Percentiles rank a stretch among this genome's conserved stretches.
Conservation (phyloP, 1,139 yeast species). For the Taiozyma sp. region DNA sequence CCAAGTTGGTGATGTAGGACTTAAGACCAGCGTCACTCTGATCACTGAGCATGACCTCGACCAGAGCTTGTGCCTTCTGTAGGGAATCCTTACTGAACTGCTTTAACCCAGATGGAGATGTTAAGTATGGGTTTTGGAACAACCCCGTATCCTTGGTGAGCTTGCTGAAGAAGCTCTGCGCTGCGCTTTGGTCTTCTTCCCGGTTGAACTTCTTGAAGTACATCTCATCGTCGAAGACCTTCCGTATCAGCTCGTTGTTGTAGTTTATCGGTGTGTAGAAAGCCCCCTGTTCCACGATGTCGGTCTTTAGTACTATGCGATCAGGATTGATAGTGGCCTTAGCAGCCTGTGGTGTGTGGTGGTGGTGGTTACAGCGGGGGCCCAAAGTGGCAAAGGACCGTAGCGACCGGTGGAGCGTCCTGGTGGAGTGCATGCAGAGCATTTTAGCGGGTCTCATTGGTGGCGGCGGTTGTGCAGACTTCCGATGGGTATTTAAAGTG, state of each 20-base stretch:
- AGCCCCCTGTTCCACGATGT: background rate
- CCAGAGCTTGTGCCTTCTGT: slow-evolving; percentile 55
- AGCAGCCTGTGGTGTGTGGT: background rate
- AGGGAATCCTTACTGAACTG: slow-evolving; percentile 64
- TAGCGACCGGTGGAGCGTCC: background rate
- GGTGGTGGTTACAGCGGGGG: slow-evolving; percentile 1
- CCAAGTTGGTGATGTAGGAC: slow-evolving; percentile 61
- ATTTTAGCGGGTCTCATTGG: background rate
- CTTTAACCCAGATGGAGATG: slow-evolving; percentile 63
- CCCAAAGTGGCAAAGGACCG: background rate
- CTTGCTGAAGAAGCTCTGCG: slow-evolving; percentile 2
- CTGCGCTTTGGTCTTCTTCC: background rate
- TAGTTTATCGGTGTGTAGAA: slow-evolving; percentile 4
- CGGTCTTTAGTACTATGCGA: background rate
- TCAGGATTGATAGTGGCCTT: background rate
- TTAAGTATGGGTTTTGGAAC: slow-evolving; percentile 64
- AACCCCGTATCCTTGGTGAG: slow-evolving; percentile 45
- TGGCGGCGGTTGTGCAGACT: background rate
- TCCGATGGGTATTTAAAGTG: too few relatives aligned
- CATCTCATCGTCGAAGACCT: slow-evolving; percentile 14
- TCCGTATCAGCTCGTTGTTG: slow-evolving; percentile 10
- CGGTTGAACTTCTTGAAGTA: slow-evolving; percentile 13
- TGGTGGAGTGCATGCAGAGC: background rate
- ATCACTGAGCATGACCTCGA: slow-evolving; percentile 47
- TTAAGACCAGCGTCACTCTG: slow-evolving; percentile 40